Evolutionary conservation across 2,329 filamentous ascomycete genomes (phyloP).

Genomic region (Alternaria sp.): DNA sequence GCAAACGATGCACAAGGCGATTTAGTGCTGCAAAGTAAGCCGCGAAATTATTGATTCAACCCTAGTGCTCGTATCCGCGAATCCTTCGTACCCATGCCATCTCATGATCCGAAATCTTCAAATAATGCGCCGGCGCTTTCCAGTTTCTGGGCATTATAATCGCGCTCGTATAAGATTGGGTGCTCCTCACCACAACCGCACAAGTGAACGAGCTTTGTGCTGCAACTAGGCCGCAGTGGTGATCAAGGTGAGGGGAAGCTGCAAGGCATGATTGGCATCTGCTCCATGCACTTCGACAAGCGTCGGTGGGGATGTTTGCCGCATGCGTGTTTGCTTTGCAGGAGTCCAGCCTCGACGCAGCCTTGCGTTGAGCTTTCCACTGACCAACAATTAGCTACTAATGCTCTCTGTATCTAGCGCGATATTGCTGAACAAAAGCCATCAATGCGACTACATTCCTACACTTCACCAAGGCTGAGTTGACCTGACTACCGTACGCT

Average conservation of each 20-base stretch:
- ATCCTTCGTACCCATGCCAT: slow-evolving; percentile 5
- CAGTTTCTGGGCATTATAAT: neutral
- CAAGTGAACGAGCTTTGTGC: neutral
- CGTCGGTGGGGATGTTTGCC: neutral
- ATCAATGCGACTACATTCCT: neutral
- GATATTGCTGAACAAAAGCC: neutral
- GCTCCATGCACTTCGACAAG: neutral
- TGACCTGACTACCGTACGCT: neutral
- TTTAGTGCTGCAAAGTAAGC: slow-evolving; percentile 19
- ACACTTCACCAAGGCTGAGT: neutral
- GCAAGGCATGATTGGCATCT: neutral
- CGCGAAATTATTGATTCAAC: slow-evolving; percentile 23
- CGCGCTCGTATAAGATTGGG: neutral
- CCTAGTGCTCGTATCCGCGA: slow-evolving; percentile 18
- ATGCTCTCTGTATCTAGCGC: neutral
- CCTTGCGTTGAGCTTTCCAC: neutral
- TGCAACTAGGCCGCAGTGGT: neutral
- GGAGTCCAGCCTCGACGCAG: neutral
- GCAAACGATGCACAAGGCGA: neutral
- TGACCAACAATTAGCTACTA: neutral
- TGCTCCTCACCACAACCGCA: neutral
- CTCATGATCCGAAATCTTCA: neutral
- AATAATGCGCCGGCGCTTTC: neutral
- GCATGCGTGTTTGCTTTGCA: neutral
- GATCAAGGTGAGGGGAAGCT: neutral